Evolutionary conservation across 345 rosid species (phyloP), one percentile per base, ranked within the genome.

Genomic region (Excoecaria cochinchinensis): DNA sequence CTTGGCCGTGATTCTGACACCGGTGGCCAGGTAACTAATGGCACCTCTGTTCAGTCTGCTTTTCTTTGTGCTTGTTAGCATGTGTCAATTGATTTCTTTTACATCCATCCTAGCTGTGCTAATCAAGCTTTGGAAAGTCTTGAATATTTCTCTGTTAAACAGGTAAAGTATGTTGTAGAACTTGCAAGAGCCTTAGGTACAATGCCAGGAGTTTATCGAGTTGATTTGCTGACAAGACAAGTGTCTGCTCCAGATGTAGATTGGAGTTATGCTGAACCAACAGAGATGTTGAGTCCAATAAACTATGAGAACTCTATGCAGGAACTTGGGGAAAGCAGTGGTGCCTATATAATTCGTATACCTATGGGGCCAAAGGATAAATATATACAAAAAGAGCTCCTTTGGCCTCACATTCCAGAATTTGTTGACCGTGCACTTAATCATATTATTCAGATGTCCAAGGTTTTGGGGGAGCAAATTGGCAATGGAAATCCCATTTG

Each of bases 251-350:
- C 92, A 17, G 94, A 91, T 77, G 94, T 91, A 69, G 95, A 95
- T 81, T 92, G 87, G 88, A 92, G 95, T 81, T 95, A 95, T 76
- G 94, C 94, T 25, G 99, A 95, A 75, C 99, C 97, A 11, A 92
- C 94, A 0, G 97, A 95, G 81, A 95, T 92, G 99, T 77, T 95
- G 79, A 84, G 84, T 75, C 92, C 89, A 48, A 83, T 85, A 77
- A 84, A 87, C 83, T 83, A 91, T n/a, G 97, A 95, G 68, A 85
- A 84, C 84, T 72, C 70, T 55, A 81, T 77, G 67, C 91, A 89
- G 59, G 99, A 92, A 84, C 90, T 82, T 88, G 99, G 99, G 47
- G 99, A 95, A 86, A 92, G 99, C 78, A 89, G 97, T 62, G 99
- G 99, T 77, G 82, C 99, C 77, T 95, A 91, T 84, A 95, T 95